phyloP scores from a whole-genome alignment of 495 filamentous ascomycete genomes.

The Xylaria scruposa region DNA sequence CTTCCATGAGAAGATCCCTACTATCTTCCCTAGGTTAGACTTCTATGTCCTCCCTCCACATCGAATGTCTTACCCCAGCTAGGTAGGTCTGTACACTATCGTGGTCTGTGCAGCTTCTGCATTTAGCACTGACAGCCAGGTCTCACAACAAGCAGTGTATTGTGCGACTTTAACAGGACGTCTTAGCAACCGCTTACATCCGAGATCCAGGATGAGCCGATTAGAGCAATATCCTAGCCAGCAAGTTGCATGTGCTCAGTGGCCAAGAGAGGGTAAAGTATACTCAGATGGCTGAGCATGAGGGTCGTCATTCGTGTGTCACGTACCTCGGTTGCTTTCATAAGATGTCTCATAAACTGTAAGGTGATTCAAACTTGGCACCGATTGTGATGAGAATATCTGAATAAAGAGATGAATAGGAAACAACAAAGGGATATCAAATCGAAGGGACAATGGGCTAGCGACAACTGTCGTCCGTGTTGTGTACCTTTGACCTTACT shows the following conservation, averaged over 20 bases:
- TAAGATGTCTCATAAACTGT: background rate
- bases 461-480: background rate
- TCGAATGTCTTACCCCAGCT: no score
- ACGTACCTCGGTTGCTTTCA: background rate
- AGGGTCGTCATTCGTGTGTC: background rate
- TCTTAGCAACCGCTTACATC: background rate
- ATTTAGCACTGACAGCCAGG: background rate
- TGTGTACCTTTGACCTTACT: background rate
- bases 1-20: no score
- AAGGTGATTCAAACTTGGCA: background rate
- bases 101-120: no score
- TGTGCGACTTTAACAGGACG: background rate
- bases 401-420: background rate
- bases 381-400: background rate
- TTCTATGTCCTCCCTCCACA: no score
- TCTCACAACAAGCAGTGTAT: background rate
- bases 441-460: background rate
- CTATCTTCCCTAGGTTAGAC: no score
- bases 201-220: background rate
- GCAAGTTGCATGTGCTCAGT: background rate
- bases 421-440: background rate
- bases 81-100: no score
- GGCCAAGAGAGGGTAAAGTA: background rate
- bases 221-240: background rate
- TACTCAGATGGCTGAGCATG: background rate